A percentile compares a stretch with the other conserved stretches of the same genome.
Conservation (phyloP, 2,329 filamentous ascomycete genomes). For the Botryotinia narcissicola region DNA sequence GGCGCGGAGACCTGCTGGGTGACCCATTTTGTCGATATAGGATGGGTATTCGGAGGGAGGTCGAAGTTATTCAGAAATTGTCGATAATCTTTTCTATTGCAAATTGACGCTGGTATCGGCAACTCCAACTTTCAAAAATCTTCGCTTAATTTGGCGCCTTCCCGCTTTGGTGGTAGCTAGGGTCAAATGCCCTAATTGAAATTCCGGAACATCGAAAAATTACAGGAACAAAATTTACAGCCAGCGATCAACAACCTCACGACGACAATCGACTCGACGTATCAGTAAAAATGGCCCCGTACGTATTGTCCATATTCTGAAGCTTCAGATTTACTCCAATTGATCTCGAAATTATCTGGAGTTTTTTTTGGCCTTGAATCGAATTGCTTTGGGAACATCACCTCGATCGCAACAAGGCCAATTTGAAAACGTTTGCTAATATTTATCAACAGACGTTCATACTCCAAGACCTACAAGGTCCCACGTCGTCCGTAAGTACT, state of each 20-base stretch:
- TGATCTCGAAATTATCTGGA: not conserved
- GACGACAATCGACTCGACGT: constrained; percentile 24
- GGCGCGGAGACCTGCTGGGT: constrained; percentile 81
- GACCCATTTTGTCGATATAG: constrained; percentile 46
- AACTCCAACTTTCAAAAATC: constrained; percentile 15
- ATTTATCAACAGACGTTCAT: constrained; percentile 48
- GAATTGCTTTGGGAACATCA: not conserved
- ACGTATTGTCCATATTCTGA: constrained; percentile 3
- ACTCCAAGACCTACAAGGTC: constrained; percentile 99
- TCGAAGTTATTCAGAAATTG: constrained; percentile 25
- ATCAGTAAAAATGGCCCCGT: constrained; percentile 44
- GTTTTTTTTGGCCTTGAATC: not conserved
- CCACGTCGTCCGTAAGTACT: constrained; percentile 66
- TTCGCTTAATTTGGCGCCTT: constrained; percentile 16
- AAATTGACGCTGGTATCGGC: constrained; percentile 14
- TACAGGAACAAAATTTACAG: constrained; percentile 10
- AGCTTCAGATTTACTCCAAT: not conserved
- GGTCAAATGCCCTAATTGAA: constrained; percentile 20
- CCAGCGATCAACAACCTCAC: constrained; percentile 18
- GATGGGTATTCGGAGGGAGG: constrained; percentile 25
- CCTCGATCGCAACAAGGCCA: not conserved
- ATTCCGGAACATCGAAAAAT: constrained; percentile 8
- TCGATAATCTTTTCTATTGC: constrained; percentile 18
- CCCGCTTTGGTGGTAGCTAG: constrained; percentile 6
- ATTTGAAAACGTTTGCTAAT: constrained; percentile 6